Percentiles rank a stretch among this genome's conserved stretches.
Evolutionary conservation across 352 stramenopile species (phyloP).

Genomic region (Pythium guiyangense): DNA sequence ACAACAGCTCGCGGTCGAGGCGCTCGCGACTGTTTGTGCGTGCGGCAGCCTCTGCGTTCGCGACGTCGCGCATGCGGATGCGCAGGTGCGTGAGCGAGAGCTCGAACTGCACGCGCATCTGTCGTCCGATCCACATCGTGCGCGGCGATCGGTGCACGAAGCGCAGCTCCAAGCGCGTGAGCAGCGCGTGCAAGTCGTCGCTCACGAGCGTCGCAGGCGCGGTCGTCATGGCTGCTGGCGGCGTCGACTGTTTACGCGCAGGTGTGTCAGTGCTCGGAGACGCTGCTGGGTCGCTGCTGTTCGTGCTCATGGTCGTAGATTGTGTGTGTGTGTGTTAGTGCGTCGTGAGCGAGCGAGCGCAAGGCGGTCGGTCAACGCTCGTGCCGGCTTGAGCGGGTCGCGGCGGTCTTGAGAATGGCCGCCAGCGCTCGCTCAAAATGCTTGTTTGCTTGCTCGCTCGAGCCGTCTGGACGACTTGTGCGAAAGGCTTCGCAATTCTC

Average conservation of each 20-base stretch:
- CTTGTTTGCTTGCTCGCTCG: no score
- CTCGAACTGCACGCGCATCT: constrained; percentile 8
- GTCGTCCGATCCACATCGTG: constrained; percentile 13
- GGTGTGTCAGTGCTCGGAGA: neutral
- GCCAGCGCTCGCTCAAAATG: no score
- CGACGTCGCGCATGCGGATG: constrained; percentile 8
- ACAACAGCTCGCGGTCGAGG: constrained; percentile 23
- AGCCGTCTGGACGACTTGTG: no score
- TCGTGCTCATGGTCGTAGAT: neutral
- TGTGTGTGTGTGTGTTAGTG: no score
- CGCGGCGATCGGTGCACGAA: constrained; percentile 13
- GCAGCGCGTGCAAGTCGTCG: constrained; percentile 9
- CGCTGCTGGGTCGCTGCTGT: neutral
- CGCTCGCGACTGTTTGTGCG: neutral
- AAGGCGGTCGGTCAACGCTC: no score
- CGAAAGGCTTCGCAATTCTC: no score
- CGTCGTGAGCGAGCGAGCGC: no score
- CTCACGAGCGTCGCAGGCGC: neutral
- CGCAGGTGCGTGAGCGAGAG: constrained; percentile 6
- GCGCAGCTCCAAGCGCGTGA: constrained; percentile 13
- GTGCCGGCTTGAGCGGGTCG: no score
- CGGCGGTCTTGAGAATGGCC: no score
- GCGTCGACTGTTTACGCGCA: no score
- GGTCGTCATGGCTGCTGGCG: no score
- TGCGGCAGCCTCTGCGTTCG: no score